Conservation (phyloP, 768 basidiomycete species). For the Cyathus striatus region DNA sequence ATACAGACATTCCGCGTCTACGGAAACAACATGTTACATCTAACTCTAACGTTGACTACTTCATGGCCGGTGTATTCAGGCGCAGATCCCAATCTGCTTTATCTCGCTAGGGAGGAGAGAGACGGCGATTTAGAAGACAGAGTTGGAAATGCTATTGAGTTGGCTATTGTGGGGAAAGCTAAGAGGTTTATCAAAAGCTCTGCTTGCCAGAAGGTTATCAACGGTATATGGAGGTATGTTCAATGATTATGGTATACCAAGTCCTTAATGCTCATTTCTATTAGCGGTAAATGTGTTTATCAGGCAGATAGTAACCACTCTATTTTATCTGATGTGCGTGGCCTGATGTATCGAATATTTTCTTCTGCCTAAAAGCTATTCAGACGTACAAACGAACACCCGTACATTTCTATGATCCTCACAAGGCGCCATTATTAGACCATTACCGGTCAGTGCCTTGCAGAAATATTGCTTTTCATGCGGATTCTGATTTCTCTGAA, state of each 20-base stretch:
- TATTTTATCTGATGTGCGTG: constrained; percentile 84
- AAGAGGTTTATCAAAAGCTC: constrained; percentile 88
- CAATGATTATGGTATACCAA: too few species aligned
- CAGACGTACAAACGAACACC: constrained; percentile 93
- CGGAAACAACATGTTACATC: constrained; percentile 60
- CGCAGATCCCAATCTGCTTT: constrained; percentile 54
- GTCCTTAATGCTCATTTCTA: too few species aligned
- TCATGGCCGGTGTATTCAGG: constrained; percentile 80
- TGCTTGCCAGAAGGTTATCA: constrained; percentile 87
- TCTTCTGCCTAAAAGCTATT: too few species aligned
- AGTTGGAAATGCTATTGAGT: constrained; percentile 89
- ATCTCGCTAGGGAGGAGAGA: constrained; percentile 54
- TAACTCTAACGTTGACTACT: constrained; percentile 69
- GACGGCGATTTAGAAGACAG: constrained; percentile 72
- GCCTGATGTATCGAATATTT: too few species aligned
- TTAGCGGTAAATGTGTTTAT: constrained; percentile 88
- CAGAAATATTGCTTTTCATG: background rate
- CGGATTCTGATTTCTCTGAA: constrained; percentile 17
- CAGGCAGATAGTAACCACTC: constrained; percentile 84
- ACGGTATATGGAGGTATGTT: constrained; percentile 73
- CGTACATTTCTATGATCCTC: constrained; percentile 91
- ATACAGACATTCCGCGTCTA: constrained; percentile 72
- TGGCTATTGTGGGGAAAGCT: constrained; percentile 84
- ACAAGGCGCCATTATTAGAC: constrained; percentile 89
- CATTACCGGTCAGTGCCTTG: constrained; percentile 72